These are phyloP conservation scores for Ogataea polymorpha DNA, from an alignment of 805 yeast species.

Conservation along the genomic window DNA sequence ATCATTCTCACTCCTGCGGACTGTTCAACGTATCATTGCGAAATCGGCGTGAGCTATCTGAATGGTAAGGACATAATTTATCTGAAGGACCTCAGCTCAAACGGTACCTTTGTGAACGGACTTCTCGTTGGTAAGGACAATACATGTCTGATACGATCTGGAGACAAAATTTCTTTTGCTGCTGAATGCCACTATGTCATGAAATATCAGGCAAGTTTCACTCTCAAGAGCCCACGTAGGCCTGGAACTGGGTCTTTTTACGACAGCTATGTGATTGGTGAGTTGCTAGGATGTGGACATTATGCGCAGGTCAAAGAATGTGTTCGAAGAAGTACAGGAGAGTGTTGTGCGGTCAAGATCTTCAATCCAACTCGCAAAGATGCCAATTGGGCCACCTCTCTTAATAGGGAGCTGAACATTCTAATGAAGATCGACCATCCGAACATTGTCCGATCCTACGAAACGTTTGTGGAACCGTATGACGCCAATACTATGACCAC, in stretches of 20 bases:
- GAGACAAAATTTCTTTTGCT: slow-evolving; percentile 61
- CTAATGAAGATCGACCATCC: slow-evolving; percentile 64
- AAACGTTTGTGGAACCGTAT: slow-evolving; percentile 50
- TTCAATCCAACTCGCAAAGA: slow-evolving; percentile 43
- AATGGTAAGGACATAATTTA: slow-evolving; percentile 38
- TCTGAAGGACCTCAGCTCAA: slow-evolving; percentile 56
- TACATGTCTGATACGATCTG: slow-evolving; percentile 51
- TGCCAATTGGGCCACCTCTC: slow-evolving; percentile 26
- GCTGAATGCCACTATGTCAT: slow-evolving; percentile 30
- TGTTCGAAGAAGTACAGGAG: slow-evolving; percentile 52
- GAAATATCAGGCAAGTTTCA: slow-evolving; percentile 16
- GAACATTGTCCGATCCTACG: slow-evolving; percentile 64
- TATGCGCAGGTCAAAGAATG: slow-evolving; percentile 81
- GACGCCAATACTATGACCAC: slow-evolving; percentile 46
- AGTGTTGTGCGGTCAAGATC: slow-evolving; percentile 68
- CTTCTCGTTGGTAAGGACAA: slow-evolving; percentile 47
- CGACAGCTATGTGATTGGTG: slow-evolving; percentile 55
- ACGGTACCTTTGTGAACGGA: slow-evolving; percentile 68
- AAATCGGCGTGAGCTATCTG: slow-evolving; percentile 42
- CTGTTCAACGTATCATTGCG: slow-evolving; percentile 65
- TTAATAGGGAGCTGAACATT: slow-evolving; percentile 67
- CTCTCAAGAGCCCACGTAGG: slow-evolving; percentile 5
- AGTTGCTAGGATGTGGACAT: slow-evolving; percentile 70
- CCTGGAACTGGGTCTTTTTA: slow-evolving; percentile 40
- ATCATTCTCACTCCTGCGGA: slow-evolving; percentile 44